Base-by-base conservation (phyloP, 208 protist genomes). In the Leishmania gerbilli region DNA sequence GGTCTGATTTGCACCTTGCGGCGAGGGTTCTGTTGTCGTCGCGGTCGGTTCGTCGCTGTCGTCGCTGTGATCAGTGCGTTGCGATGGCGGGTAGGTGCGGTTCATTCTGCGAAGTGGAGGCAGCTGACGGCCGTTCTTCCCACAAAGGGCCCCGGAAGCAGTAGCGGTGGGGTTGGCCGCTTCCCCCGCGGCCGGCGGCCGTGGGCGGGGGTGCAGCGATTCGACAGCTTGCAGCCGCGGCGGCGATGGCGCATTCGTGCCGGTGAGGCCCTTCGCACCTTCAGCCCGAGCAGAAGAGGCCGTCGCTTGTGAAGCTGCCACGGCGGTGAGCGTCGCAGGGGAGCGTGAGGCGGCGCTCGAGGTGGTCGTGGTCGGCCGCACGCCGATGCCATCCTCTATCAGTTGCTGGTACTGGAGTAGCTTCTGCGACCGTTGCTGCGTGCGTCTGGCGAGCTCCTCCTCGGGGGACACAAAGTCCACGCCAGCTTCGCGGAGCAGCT, bases 341-440 rank as follows among this genome's bases (percentile, higher is more conserved):
- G 56, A 3, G 31, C 47, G 19, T 40, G 71, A 21, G 47, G 58
- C 1, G 11, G 60, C 5, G 67, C 27, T 13, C 7, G 79, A 45
- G 47, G 15, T 8, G 42, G n/a, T 68, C 31, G 45, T 31, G 51
- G 74, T 17, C 31, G 47, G 34, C 24, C 62, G 79, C 64, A 81
- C 81, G 17, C 76, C 84, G 4, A 87, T 82, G 53, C 77, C 76
- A 3, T 82, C 79, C 17, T 92, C 85, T 78, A 96, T 94, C 24
- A 96, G 86, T 75, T 90, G 74, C 55, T 95, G 89, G 78, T 97
- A 97, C 84, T 95, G 91, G 19, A 96, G 56, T 17, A 97, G 84
- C 67, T 94, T 95, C 81, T 92, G 90, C 49, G 90, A 86, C 24
- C 94, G 91, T 51, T 81, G 74, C 45, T 79, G 64, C 77, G 93